Conservation (phyloP, 371 early-diverging fungal species). For the Mucor indicus region DNA sequence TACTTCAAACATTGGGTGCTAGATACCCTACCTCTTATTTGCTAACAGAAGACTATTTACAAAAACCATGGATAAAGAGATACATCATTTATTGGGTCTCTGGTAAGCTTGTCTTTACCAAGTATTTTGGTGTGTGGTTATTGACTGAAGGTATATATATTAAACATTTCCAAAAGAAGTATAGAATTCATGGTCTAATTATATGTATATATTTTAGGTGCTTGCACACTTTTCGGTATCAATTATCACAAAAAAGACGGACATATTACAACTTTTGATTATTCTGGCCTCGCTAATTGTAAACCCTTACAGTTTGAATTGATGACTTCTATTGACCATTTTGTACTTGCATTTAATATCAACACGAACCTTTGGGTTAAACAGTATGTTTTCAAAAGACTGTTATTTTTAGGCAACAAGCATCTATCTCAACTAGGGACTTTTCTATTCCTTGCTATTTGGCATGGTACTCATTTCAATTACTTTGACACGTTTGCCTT, state of each 20-base stretch:
- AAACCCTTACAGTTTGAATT: slow-evolving; percentile 39
- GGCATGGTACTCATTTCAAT: slow-evolving; percentile 67
- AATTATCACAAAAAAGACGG: slow-evolving; percentile 56
- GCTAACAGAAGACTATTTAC: slow-evolving; percentile 43
- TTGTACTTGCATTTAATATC: slow-evolving; percentile 64
- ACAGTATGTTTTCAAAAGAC: slow-evolving; percentile 69
- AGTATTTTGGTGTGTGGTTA: slow-evolving; percentile 69
- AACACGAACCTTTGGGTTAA: slow-evolving; percentile 74
- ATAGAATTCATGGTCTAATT: not conserved
- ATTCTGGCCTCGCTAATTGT: slow-evolving; percentile 60
- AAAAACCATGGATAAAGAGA: slow-evolving; percentile 29
- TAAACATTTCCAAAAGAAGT: not conserved
- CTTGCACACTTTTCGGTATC: slow-evolving; percentile 58
- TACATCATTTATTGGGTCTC: slow-evolving; percentile 43
- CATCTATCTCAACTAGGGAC: slow-evolving; percentile 55
- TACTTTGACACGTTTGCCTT: slow-evolving; percentile 61
- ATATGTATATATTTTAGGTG: slow-evolving; percentile 21
- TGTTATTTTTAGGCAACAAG: slow-evolving; percentile 62
- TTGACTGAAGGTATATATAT: slow-evolving; percentile 53
- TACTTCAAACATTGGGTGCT: slow-evolving; percentile 46
- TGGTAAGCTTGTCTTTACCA: slow-evolving; percentile 55
- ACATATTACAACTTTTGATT: slow-evolving; percentile 39
- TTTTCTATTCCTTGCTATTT: slow-evolving; percentile 61
- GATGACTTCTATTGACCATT: slow-evolving; percentile 53
- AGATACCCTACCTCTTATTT: slow-evolving; percentile 45